Evolutionary conservation across 2,329 filamentous ascomycete species (phyloP), one percentile per base, ranked within the genome.

Genomic region (Aspergillus persii): DNA sequence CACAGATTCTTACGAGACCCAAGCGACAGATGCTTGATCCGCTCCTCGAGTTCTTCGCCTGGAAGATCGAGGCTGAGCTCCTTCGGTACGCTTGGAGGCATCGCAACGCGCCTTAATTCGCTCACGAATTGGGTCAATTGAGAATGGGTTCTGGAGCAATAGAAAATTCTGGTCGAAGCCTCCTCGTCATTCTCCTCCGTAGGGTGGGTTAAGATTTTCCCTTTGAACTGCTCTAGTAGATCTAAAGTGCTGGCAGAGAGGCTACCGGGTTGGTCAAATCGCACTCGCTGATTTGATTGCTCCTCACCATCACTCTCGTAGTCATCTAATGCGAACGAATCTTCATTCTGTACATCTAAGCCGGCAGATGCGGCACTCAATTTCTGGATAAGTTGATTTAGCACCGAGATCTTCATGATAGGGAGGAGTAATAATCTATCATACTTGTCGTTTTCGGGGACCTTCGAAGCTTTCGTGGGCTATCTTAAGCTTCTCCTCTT

Each of bases 81-180:
- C n/a, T 69, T 63, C 0, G 86, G 85, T 2, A 95, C 74, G 2
- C 89, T 91, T 0, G 91, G 82, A 4, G 92, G 91, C 60, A 96
- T 86, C 0, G 79, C 78, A n/a, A 96, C 90, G 30, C 91, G 86
- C 1, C 88, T 86, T 53, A 97, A 78, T 73, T 97, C 93, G 47
- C 87, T 84, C 18, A 94, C 88, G 74, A 97, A 96, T 71, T 97
- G 93, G 1, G 89, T 89, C 12, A 97, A 78, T 70, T 97, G 93
- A 2, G 93, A 97, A 74, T 97, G 93, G 1, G 93, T 97, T 70
- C 93, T 85, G 7, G 93, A 97, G 57, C 92, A 95, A 76, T 94
- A 96, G 74, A 91, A 96, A 54, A 97, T 90, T 81, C 94, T 96
- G 53, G 89, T 80, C 63, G 89, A 86, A 11, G 85, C 80, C 7